A percentile compares a stretch with the other conserved stretches of the same genome.
Evolutionary conservation across 2,329 filamentous ascomycete genomes (phyloP).

Genomic region (Cytospora piceicola): DNA sequence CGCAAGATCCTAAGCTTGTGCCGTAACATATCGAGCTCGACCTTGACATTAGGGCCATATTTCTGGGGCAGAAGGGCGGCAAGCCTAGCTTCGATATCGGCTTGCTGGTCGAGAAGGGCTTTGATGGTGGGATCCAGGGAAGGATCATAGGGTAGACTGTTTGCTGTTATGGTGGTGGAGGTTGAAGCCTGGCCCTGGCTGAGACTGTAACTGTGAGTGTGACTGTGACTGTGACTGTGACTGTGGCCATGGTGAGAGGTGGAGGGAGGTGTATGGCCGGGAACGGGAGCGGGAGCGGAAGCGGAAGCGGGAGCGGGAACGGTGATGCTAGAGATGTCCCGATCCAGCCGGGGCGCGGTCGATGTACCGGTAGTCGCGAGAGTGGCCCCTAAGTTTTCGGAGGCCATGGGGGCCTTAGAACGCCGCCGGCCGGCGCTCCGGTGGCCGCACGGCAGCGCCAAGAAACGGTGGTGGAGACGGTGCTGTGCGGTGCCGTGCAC

Average conservation of each 20-base stretch:
- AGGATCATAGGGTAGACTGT: constrained; percentile 41
- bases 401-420: constrained; percentile 24
- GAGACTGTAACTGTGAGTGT: constrained; percentile 18
- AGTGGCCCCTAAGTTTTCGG: constrained; percentile 25
- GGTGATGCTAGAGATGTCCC: constrained; percentile 24
- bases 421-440: constrained; percentile 18
- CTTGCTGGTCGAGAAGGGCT: constrained; percentile 55
- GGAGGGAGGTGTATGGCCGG: constrained; percentile 24
- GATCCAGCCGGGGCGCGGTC: constrained; percentile 20
- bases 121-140: constrained; percentile 50
- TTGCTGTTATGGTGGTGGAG: constrained; percentile 30
- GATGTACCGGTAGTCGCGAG: constrained; percentile 9
- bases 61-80: constrained; percentile 52
- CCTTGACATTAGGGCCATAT: constrained; percentile 51
- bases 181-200: constrained; percentile 14
- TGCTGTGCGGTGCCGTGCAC: background rate
- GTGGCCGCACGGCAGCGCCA: constrained; percentile 25
- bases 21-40: constrained; percentile 59
- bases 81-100: constrained; percentile 56
- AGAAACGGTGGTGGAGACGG: constrained; percentile 13
- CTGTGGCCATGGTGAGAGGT: constrained; percentile 18
- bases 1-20: constrained; percentile 57
- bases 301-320: too few relatives aligned
- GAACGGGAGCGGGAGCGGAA: constrained; percentile 11
- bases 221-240: constrained; percentile 21